A percentile compares a stretch with the other conserved stretches of the same genome.
Conservation (phyloP, 106 monocot genomes). For the Vanilla planifolia region DNA sequence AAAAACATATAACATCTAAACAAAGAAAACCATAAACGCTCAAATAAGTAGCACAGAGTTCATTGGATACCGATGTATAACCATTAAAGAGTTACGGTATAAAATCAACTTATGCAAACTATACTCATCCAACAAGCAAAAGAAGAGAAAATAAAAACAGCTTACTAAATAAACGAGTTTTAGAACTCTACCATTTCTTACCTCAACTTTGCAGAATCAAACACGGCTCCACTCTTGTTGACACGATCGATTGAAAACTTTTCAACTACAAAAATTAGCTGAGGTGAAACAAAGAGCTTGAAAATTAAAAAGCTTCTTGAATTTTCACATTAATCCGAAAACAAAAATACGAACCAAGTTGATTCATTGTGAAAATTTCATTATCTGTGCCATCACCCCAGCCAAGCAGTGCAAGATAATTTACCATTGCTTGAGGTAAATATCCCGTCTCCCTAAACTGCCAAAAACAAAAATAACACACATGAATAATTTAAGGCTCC, state of each 20-base stretch:
- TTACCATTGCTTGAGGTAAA: constrained; percentile 92
- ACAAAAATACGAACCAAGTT: constrained; percentile 63
- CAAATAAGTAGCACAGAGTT: too few species aligned
- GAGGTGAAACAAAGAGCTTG: neutral
- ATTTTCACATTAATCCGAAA: neutral
- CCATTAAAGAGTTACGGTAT: too few species aligned
- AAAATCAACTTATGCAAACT: neutral
- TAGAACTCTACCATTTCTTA: constrained; percentile 16
- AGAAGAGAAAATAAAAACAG: too few species aligned
- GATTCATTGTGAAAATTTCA: constrained; percentile 89
- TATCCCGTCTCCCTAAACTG: constrained; percentile 98
- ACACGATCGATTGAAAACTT: constrained; percentile 90
- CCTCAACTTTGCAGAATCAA: constrained; percentile 93
- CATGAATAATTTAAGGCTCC: neutral
- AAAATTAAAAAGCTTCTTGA: constrained; percentile 4
- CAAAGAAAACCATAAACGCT: too few species aligned
- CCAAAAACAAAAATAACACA: neutral
- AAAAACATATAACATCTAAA: too few species aligned
- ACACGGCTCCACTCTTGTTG: constrained; percentile 95
- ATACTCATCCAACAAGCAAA: neutral
- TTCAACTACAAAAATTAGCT: constrained; percentile 42
- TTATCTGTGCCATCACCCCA: constrained; percentile 99
- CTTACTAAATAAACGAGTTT: neutral
- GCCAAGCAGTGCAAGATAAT: constrained; percentile 88
- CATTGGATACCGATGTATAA: too few species aligned